These are phyloP conservation scores for Metarhizium humberi DNA, from an alignment of 2,329 filamentous ascomycete genomes.

Conservation along the genomic window DNA sequence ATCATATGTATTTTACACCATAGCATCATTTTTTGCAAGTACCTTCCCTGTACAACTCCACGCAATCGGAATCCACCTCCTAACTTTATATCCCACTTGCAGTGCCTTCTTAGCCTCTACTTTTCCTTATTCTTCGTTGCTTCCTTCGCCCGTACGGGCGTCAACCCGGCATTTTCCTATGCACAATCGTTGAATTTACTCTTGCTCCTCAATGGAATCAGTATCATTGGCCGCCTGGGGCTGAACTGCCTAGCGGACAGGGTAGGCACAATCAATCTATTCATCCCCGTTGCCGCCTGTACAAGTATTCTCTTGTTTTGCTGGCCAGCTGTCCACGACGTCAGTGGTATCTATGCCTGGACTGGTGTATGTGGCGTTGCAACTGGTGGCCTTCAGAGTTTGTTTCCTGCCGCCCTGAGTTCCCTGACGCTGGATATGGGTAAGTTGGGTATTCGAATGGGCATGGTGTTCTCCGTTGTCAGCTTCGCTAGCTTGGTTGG, in stretches of 20 bases:
- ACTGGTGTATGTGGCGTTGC: constrained; percentile 53
- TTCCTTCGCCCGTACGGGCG: constrained; percentile 25
- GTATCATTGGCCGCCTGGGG: constrained; percentile 44
- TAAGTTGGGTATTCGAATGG: constrained; percentile 46
- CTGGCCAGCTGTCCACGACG: constrained; percentile 41
- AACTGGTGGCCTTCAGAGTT: constrained; percentile 52
- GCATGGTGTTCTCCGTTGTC: constrained; percentile 51
- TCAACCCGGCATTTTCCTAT: constrained; percentile 30
- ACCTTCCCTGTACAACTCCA: too few relatives aligned
- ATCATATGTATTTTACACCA: constrained; percentile 28
- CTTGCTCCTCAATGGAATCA: constrained; percentile 48
- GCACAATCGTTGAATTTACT: constrained; percentile 46
- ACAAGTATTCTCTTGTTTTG: constrained; percentile 34
- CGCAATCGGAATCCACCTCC: too few relatives aligned
- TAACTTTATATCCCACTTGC: too few relatives aligned
- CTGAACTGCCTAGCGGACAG: constrained; percentile 45
- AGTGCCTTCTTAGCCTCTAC: too few relatives aligned
- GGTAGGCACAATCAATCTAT: constrained; percentile 44
- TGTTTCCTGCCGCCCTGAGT: constrained; percentile 48
- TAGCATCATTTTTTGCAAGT: constrained; percentile 23
- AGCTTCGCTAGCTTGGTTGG: constrained; percentile 44
- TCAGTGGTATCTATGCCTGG: constrained; percentile 43
- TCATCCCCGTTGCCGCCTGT: constrained; percentile 39
- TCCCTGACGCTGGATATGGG: constrained; percentile 41
- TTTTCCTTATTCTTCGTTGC: constrained; percentile 32